Evolutionary conservation across 805 yeast genomes (phyloP), one percentile per base, ranked within the genome.

Genomic region (Ogataea glucozyma): DNA sequence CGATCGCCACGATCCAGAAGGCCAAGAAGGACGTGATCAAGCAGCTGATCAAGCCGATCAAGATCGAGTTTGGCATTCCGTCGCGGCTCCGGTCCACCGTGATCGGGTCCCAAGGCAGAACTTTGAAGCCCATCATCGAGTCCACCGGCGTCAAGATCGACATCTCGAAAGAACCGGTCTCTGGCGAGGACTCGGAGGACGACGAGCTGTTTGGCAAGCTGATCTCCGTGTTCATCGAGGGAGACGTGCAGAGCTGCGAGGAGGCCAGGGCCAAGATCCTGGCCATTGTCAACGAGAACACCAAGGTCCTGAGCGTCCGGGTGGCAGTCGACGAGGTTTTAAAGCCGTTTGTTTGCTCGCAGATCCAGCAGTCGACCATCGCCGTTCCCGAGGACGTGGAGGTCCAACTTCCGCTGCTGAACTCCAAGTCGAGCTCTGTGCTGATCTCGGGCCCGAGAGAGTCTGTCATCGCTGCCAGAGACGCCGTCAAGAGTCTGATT

Each of bases 41-140:
- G 58, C 83, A 79, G 53, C 73, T 91, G 60, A 83, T 95, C 27
- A 84, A 82, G 62, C 95, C 95, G 41, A 78, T 84, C 43, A 68
- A 67, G 5, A 66, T 78, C 36, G 65, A 71, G 22, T 77, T 90
- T 59, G 61, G 73, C 22, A 78, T 90, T 40, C 97, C 98, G 23
- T 77, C 90, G 11, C 78, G 77, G 52, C 74, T 87, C 45, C 78
- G 93, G 65, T 76, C 95, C 6, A 76, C 78, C 38, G 78, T 90
- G 45, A 90, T 90, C 66, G 98, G 98, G 46, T 75, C 90, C 32
- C 86, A 83, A 61, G 98, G 98, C 61, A 77, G 75, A 54, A 83
- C 74, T 47, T 78, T 90, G 65, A 86, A 81, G 62, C 90, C 93
- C 45, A 86, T 90, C 51, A 73, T 85, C 37, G 84, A 76, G 40